These are phyloP conservation scores for Cordyceps javanica DNA, from an alignment of 2,329 filamentous ascomycete species.

Conservation along the genomic window DNA sequence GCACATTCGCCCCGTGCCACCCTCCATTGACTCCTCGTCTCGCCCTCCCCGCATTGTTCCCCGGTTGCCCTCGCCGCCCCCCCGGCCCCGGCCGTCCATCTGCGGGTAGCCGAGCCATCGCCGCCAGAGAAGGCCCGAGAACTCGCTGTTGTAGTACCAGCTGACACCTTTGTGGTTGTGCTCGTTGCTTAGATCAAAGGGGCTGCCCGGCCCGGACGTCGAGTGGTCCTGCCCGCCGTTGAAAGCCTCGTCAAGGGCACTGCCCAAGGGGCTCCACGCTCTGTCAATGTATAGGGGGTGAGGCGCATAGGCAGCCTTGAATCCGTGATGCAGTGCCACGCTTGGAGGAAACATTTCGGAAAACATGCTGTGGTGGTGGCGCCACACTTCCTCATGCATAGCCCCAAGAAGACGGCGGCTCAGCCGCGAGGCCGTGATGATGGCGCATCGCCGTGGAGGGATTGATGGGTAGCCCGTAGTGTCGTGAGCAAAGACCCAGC, in stretches of 20 bases:
- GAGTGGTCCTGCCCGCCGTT: conserved; percentile 67
- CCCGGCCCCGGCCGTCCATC: conserved; percentile 42
- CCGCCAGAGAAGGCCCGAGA: conserved; percentile 70
- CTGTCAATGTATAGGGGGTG: conserved; percentile 78
- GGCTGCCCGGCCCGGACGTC: conserved; percentile 57
- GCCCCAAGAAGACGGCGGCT: conserved; percentile 59
- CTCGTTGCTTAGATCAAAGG: conserved; percentile 65
- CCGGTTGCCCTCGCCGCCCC: conserved; percentile 42
- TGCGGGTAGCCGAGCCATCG: conserved; percentile 65
- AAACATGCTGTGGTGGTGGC: conserved; percentile 65
- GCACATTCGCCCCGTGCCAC: conserved; percentile 62
- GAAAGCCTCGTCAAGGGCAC: conserved; percentile 67
- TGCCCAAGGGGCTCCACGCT: conserved; percentile 58
- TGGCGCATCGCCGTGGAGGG: conserved; percentile 61
- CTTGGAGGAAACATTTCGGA: conserved; percentile 73
- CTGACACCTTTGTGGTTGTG: conserved; percentile 76
- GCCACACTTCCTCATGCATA: conserved; percentile 70
- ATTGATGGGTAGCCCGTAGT: conserved; percentile 63
- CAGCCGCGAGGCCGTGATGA: conserved; percentile 65
- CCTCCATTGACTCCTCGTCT: conserved; percentile 38
- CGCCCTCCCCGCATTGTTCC: conserved; percentile 46
- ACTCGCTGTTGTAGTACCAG: conserved; percentile 80
- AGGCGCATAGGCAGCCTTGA: conserved; percentile 74
- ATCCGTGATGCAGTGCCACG: conserved; percentile 65
- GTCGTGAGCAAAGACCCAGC: conserved; percentile 67